phyloP scores from a whole-genome alignment of 805 yeast genomes.

The Debaryomyces hansenii region DNA sequence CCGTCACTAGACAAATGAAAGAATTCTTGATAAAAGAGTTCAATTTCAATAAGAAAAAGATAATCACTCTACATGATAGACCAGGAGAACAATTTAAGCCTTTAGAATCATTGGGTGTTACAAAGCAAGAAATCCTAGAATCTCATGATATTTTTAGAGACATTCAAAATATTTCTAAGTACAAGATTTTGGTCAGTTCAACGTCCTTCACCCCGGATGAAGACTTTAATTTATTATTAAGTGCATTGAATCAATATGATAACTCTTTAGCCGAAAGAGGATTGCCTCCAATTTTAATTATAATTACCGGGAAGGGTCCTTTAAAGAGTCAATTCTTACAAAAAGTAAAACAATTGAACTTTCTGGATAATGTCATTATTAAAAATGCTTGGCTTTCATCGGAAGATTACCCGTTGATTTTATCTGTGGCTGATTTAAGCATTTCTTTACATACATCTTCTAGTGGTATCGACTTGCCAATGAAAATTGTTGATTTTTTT shows the following conservation, averaged over 20 bases:
- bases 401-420: slow-evolving; percentile 75
- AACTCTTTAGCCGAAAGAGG: slow-evolving; percentile 7
- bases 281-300: slow-evolving; percentile 54
- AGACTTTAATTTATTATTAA: slow-evolving; percentile 68
- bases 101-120: slow-evolving; percentile 25
- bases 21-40: slow-evolving; percentile 56
- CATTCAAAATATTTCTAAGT: slow-evolving; percentile 28
- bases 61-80: slow-evolving; percentile 78
- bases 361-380: slow-evolving; percentile 53
- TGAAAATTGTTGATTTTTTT: slow-evolving; percentile 95
- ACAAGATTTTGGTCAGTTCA: slow-evolving; percentile 75
- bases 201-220: slow-evolving; percentile 98
- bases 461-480: slow-evolving; percentile 92
- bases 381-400: slow-evolving; percentile 73
- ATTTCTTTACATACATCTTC: slow-evolving; percentile 88
- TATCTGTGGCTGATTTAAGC: slow-evolving; percentile 82
- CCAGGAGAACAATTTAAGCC: slow-evolving; percentile 74
- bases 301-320: slow-evolving; percentile 99
- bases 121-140: slow-evolving; percentile 29
- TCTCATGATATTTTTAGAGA: slow-evolving; percentile 27
- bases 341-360: slow-evolving; percentile 43
- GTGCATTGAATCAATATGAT: slow-evolving; percentile 67
- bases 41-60: slow-evolving; percentile 43
- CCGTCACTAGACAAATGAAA: slow-evolving; percentile 80
- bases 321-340: slow-evolving; percentile 52